Conservation (phyloP, 2,329 filamentous ascomycete genomes). For the Penicillium paneum region DNA sequence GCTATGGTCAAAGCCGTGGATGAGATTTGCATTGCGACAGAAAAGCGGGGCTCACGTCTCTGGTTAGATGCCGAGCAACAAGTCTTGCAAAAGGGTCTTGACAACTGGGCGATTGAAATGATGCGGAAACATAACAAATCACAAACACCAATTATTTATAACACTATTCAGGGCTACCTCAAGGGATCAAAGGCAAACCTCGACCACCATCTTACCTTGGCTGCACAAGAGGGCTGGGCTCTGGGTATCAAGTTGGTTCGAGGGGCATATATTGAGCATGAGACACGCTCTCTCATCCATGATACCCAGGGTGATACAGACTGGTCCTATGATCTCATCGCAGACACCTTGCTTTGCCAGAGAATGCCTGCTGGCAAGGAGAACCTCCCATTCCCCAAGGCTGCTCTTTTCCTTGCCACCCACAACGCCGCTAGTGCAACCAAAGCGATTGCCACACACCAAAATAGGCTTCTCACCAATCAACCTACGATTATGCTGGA, state of each 20-base stretch:
- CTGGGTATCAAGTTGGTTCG: constrained; percentile 47
- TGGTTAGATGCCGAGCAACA: constrained; percentile 51
- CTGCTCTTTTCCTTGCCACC: constrained; percentile 52
- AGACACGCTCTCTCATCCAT: constrained; percentile 35
- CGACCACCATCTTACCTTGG: constrained; percentile 37
- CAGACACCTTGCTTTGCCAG: constrained; percentile 47
- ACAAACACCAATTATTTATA: constrained; percentile 36
- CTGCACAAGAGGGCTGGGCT: constrained; percentile 40
- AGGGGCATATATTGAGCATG: constrained; percentile 47
- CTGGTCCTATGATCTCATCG: constrained; percentile 50
- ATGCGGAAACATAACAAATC: constrained; percentile 45
- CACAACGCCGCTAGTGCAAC: constrained; percentile 50
- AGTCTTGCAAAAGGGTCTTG: constrained; percentile 43
- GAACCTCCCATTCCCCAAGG: constrained; percentile 20
- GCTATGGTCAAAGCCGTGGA: constrained; percentile 34
- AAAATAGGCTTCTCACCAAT: constrained; percentile 40
- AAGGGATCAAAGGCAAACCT: constrained; percentile 42
- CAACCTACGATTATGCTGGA: constrained; percentile 39
- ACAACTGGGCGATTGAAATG: constrained; percentile 46
- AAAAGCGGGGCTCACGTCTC: constrained; percentile 36
- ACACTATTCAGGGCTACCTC: constrained; percentile 48
- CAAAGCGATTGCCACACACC: constrained; percentile 40
- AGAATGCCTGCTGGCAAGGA: constrained; percentile 34
- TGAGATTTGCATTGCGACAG: constrained; percentile 36
- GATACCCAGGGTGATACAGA: constrained; percentile 41